Evolutionary conservation across 164 flowering plant species (phyloP).

Genomic region (Pachysandra terminalis): DNA sequence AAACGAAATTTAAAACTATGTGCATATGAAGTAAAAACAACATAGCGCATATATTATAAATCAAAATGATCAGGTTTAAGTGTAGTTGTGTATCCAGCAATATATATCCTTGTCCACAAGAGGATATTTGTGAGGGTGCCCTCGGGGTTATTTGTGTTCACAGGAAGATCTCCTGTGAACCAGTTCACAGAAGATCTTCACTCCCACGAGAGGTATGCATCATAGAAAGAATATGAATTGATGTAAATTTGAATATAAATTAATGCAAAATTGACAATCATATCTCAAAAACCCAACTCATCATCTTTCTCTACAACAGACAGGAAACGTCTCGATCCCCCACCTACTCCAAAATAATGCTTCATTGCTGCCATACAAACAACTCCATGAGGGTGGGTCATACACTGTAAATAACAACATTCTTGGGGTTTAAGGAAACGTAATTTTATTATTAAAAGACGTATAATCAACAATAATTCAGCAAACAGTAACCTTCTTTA

Average conservation of each 20-base stretch:
- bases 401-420: constrained; percentile 46
- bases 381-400: constrained; percentile 61
- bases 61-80: no score
- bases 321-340: constrained; percentile 78
- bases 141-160: no score
- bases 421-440: constrained; percentile 5
- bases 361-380: constrained; percentile 89
- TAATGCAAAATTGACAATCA: neutral
- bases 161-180: no score
- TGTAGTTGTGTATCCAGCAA: no score
- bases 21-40: no score
- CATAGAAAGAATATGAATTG: no score
- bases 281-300: constrained; percentile 24
- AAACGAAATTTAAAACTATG: no score
- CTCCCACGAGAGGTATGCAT: no score
- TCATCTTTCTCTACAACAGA: constrained; percentile 85
- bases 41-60: no score
- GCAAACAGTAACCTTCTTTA: constrained; percentile 57
- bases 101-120: no score
- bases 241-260: neutral
- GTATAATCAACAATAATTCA: constrained; percentile 1
- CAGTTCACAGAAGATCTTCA: no score
- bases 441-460: neutral
- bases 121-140: no score
- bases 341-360: constrained; percentile 97